Conservation (phyloP, 352 stramenopile genomes). For the Phytophthora tentaculata region DNA sequence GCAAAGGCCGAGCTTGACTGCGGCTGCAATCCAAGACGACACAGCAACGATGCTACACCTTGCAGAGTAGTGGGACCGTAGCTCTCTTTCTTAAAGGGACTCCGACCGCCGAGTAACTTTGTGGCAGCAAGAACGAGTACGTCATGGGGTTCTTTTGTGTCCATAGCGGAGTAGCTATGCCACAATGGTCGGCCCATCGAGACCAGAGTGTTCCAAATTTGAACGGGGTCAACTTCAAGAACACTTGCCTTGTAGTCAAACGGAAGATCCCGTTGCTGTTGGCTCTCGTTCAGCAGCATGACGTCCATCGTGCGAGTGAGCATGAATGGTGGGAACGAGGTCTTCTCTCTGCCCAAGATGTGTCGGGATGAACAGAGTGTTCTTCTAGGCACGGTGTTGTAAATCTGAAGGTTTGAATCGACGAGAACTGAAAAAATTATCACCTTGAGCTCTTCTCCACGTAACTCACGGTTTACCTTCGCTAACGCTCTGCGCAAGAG, state of each 20-base stretch:
- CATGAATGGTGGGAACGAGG: not conserved
- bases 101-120: slow-evolving; percentile 11
- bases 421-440: not conserved
- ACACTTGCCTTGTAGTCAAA: slow-evolving; percentile 3
- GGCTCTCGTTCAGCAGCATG: not conserved
- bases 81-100: not conserved
- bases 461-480: not conserved
- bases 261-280: not conserved
- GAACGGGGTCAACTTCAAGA: not conserved
- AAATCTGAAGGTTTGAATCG: not conserved
- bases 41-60: slow-evolving; percentile 34
- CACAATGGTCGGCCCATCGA: no score
- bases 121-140: slow-evolving; percentile 1
- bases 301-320: not conserved
- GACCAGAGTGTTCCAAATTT: not conserved
- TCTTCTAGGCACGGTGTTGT: not conserved
- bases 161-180: not conserved
- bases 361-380: not conserved
- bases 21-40: slow-evolving; percentile 29
- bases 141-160: not conserved
- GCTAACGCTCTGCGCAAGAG: not conserved
- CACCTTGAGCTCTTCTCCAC: not conserved
- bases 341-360: not conserved
- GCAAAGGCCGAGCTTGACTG: slow-evolving; percentile 21
- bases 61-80: slow-evolving; percentile 7